Evolutionary conservation across 345 rosid genomes (phyloP).

Genomic region (Clarkia xantiana): DNA sequence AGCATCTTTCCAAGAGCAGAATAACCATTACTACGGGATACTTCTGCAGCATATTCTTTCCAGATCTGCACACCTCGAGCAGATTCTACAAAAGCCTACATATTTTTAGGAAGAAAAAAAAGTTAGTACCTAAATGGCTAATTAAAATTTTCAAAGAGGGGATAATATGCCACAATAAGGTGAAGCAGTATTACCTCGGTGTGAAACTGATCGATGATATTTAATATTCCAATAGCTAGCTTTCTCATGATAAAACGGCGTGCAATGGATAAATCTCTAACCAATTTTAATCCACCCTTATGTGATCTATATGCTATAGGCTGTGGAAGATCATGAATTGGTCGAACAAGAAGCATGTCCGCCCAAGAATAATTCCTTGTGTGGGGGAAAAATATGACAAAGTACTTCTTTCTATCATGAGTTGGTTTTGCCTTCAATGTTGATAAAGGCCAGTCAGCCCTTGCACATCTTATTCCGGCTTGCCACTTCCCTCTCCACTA

Average conservation of each 20-base stretch:
- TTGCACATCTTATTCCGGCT: slow-evolving; percentile 87
- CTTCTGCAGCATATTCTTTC: slow-evolving; percentile 92
- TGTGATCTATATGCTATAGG: slow-evolving; percentile 79
- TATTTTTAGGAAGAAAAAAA: slow-evolving; percentile 8
- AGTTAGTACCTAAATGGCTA: slow-evolving; percentile 1
- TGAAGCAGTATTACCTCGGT: slow-evolving; percentile 32
- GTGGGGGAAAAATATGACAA: slow-evolving; percentile 82
- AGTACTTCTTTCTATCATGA: slow-evolving; percentile 83
- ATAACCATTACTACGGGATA: slow-evolving; percentile 67
- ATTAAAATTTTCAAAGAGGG: slow-evolving; percentile 6
- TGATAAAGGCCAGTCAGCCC: slow-evolving; percentile 87
- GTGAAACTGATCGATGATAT: slow-evolving; percentile 77
- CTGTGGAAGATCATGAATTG: slow-evolving; percentile 68
- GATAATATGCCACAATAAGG: too few species aligned
- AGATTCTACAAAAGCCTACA: slow-evolving; percentile 62
- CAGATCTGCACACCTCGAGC: slow-evolving; percentile 64
- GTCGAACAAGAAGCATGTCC: slow-evolving; percentile 70
- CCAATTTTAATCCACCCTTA: slow-evolving; percentile 66
- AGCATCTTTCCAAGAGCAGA: slow-evolving; percentile 83
- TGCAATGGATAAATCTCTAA: slow-evolving; percentile 68
- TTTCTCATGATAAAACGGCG: slow-evolving; percentile 73
- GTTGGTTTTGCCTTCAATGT: slow-evolving; percentile 92
- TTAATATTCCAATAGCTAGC: slow-evolving; percentile 76
- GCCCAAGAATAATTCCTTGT: slow-evolving; percentile 98
- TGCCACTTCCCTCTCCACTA: slow-evolving; percentile 99